Evolutionary conservation across 257 asterid species (phyloP), one percentile per base, ranked within the genome.

Genomic region (Vinca minor): DNA sequence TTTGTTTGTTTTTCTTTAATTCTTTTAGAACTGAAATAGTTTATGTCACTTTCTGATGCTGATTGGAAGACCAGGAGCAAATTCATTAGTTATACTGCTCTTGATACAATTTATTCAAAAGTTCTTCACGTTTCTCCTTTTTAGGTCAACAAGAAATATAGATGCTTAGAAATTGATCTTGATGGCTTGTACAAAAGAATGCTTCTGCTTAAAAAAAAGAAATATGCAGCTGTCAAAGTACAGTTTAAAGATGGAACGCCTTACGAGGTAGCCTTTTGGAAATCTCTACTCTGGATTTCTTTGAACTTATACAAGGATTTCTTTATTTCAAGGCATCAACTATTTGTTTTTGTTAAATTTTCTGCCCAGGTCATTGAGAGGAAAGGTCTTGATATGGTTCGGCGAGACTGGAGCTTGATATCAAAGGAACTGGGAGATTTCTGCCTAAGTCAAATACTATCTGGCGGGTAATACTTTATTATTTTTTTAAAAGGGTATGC

Each of bases 351-450:
- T 14, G 13, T 31, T 60, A 1, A 38, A 47, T 23, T 26, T 64
- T 35, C 64, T n/a, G 21, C 64, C 52, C 78, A 93, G 98, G 85
- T 84, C 60, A 85, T 85, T 74, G 98, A 93, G 76, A 76, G 87
- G 73, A 93, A 93, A 82, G 98, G 98, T 76, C 96, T 93, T 77
- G 98, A 93, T 82, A 87, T 89, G 88, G 98, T 93, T 70, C 86
- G 98, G 38, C 94, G 98, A 81, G 98, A 93, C 79, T 93, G 98
- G 98, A 93, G 98, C 79, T 71, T 89, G 83, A 70, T 93, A 67
- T 83, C 98, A n/a, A 93, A 89, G 81, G 98, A 93, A 71, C 36
- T 85, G 70, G 97, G 98, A 71, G 94, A 89, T 75, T 93, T 87
- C 85, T 93, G 98, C 72, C 94, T 93, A 34, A 47, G 85, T 74